Evolutionary conservation across 257 asterid genomes (phyloP), one percentile per base, ranked within the genome.

Genomic region (Jacaranda mimosifolia): DNA sequence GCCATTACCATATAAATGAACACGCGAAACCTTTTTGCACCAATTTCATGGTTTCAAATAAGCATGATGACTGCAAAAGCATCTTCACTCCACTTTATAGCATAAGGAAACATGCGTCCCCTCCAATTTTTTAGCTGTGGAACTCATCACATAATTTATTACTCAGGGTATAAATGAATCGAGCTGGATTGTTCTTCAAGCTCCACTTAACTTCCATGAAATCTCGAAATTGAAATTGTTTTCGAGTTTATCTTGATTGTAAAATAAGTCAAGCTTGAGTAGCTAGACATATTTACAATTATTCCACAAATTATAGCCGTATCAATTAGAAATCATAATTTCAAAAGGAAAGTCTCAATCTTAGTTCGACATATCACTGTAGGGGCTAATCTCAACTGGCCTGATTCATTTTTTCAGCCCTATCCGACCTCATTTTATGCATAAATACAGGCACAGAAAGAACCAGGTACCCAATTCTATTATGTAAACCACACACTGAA

Each of bases 401-500:
- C 57, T 45, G 9, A 66, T 64, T 42, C 19, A 2, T 17, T 35
- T 3, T 69, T 17, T 42, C 13, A 39, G 53, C 4, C 14, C 60
- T 63, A 59, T 36, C 40, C 36, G 3, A 71, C 66, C 42, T 52
- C 51, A 71, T 42, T 59, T 53, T 42, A 58, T 35, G 69, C 68
- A 15, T 35, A 57, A 70, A 68, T 65, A 39, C 67, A 39, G 57
- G 14, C 71, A 66, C 3, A n/a, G 40, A 21, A 26, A 32, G 66
- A 72, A 67, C 60, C 67, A 52, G 3, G 17, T 19, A 74, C 43
- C 69, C 40, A 73, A 64, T 35, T 70, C 52, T 9, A 77, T 8
- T 17, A 73, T 5, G 21, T 60, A 77, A 77, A 56, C 32, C 74
- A 72, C 63, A 77, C n/a, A 55, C 18, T 43, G 72, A 51, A 57